Conservation (phyloP, 2,329 filamentous ascomycete species). For the Sclerotinia borealis region DNA sequence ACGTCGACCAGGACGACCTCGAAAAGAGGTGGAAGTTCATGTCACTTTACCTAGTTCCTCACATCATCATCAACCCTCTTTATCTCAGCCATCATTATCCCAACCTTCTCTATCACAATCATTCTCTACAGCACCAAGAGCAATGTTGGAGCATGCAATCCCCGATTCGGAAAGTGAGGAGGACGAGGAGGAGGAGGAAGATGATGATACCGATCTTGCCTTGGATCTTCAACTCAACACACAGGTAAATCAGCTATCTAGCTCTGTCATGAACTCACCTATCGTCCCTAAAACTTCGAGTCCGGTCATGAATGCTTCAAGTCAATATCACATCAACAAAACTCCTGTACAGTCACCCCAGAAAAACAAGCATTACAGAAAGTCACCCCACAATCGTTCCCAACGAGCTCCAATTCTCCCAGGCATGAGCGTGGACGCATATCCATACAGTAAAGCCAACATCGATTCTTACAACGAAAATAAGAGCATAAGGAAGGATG, state of each 20-base stretch:
- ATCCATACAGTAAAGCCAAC: neutral
- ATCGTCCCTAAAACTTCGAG: neutral
- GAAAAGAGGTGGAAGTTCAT: slow-evolving; percentile 3
- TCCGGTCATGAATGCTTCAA: neutral
- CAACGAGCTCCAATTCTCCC: slow-evolving; percentile 10
- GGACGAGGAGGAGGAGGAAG: slow-evolving; percentile 20
- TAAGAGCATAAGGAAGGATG: neutral
- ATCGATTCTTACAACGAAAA: neutral
- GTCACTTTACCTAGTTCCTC: neutral
- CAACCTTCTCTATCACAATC: slow-evolving; percentile 22
- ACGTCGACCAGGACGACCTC: neutral
- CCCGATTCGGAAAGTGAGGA: slow-evolving; percentile 13
- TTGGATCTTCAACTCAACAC: slow-evolving; percentile 17
- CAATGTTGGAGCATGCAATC: slow-evolving; percentile 13
- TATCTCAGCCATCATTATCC: slow-evolving; percentile 23
- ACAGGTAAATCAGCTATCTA: slow-evolving; percentile 7
- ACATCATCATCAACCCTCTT: neutral
- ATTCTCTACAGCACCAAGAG: slow-evolving; percentile 20
- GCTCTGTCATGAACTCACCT: neutral
- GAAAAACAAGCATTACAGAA: neutral
- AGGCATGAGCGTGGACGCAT: slow-evolving; percentile 5
- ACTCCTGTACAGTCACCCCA: neutral
- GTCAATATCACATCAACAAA: neutral
- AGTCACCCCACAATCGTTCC: slow-evolving; percentile 1
- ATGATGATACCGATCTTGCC: slow-evolving; percentile 16